Base-by-base conservation (phyloP, 768 basidiomycete genomes). In the Pleurotus salmoneostramineus region DNA sequence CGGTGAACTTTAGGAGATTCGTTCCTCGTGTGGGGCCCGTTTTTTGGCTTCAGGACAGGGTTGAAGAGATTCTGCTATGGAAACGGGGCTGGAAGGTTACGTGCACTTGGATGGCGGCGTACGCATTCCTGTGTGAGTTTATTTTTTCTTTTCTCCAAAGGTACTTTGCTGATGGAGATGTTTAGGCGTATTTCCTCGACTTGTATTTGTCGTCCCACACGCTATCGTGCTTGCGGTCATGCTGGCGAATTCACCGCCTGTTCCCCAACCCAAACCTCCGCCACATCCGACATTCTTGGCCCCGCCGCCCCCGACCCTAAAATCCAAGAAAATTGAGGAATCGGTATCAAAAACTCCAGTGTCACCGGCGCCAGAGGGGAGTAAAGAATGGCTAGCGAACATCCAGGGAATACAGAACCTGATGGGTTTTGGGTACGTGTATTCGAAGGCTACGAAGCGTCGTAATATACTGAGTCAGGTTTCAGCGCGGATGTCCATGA, bases 381-480 rank as follows among this genome's bases (percentile, higher is more conserved):
- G 84, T 8, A 79, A 85, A 0, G 88, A 91, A 58, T 95, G 91
- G 87, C 87, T 89, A 60, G 88, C 89, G 12, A 96, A 95, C 61
- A 73, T 95, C 2, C 93, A 95, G 71, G 93, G 80, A 1, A 89
- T 95, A 32, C 94, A 95, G 67, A 95, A 95, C 62, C 80, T 95
- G 33, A 95, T 95, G 93, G 93, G 92, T 5, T 72, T 81, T 5
- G 73, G 87, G 90, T 93, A 71, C 62, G 89, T 72, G 48, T 56
- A 33, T 32, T 12, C 27, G 1, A 5, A 15, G 10, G 34, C 55
- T 34, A 17, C 27, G 44, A 5, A 14, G 12, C 8, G 42, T 46
- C 54, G n/a, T 36, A n/a, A n/a, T n/a, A n/a, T n/a, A 15, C 15
- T 36, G 34, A 34, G 32, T 35, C 34, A 11, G 12, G 21, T 52